These are phyloP conservation scores for Leavenworthia alabamica DNA, from an alignment of 345 rosid species.

Conservation along the genomic window DNA sequence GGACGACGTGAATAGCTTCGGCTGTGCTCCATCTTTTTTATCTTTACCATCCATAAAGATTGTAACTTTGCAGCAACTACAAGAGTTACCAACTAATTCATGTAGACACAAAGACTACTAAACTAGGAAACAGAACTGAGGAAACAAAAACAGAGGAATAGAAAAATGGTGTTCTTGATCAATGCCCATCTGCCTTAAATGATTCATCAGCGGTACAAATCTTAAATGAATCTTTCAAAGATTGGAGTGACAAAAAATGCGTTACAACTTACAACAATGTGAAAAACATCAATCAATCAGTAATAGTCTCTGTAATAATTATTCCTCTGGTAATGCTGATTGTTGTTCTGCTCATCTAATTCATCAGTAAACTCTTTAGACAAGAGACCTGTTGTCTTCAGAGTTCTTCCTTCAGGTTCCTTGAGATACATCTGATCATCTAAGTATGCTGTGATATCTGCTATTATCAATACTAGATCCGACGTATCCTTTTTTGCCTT, in stretches of 20 bases:
- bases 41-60: too few species aligned
- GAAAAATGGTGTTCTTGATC: too few species aligned
- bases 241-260: neutral
- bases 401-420: conserved; percentile 62
- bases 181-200: too few species aligned
- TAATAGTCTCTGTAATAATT: neutral
- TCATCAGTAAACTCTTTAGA: conserved; percentile 43
- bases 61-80: too few species aligned
- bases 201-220: too few species aligned
- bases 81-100: too few species aligned
- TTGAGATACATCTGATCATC: conserved; percentile 49
- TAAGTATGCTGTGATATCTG: conserved; percentile 48
- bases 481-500: conserved; percentile 38
- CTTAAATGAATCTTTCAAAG: neutral
- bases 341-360: conserved; percentile 13
- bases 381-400: conserved; percentile 34
- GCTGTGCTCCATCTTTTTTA: too few species aligned
- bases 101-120: too few species aligned
- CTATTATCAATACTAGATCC: conserved; percentile 38
- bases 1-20: too few species aligned
- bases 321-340: conserved; percentile 22
- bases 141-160: too few species aligned
- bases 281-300: neutral
- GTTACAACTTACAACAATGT: conserved; percentile 10
- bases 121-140: too few species aligned